Evolutionary conservation across 768 basidiomycete genomes (phyloP).

Genomic region (Naganishia kalamii): DNA sequence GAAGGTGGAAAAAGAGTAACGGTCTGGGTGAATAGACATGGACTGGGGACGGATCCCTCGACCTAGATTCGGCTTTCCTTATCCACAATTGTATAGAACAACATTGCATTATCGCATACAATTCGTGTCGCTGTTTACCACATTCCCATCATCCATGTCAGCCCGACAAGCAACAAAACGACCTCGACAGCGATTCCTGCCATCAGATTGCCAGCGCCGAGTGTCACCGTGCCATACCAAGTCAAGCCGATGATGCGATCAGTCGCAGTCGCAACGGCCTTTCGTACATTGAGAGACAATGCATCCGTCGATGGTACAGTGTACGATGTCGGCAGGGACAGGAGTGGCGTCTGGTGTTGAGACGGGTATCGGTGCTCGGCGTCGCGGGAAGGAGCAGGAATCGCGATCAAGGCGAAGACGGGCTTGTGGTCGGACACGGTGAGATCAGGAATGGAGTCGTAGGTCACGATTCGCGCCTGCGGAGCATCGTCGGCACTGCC

Average conservation of each 20-base stretch:
- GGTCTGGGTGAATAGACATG: not conserved
- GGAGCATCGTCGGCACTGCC: not conserved
- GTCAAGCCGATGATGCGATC: constrained; percentile 69
- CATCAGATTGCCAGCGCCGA: constrained; percentile 64
- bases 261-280: constrained; percentile 59
- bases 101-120: not conserved
- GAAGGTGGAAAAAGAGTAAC: constrained; percentile 49
- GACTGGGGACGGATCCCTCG: not conserved
- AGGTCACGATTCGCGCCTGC: constrained; percentile 55
- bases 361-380: constrained; percentile 29
- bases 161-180: constrained; percentile 1
- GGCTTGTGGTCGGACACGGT: constrained; percentile 95
- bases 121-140: constrained; percentile 7
- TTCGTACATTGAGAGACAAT: constrained; percentile 20
- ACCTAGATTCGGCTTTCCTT: not conserved
- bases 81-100: not conserved
- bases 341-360: constrained; percentile 46
- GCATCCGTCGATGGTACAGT: constrained; percentile 2
- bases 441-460: constrained; percentile 74
- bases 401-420: constrained; percentile 64
- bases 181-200: constrained; percentile 22
- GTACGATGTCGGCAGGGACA: constrained; percentile 44
- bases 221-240: constrained; percentile 68
- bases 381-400: constrained; percentile 48
- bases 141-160: constrained; percentile 16